Conservation (phyloP, 176 grass and related monocot species). For the barley (Hordeum vulgare) region MorexV3_pseudomolecules_assembly NC_058522.1:419591293-419591792, state of each 20-base stretch:
- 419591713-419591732: slow-evolving; percentile 45
- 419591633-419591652: slow-evolving; percentile 37
- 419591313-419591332: too few relatives aligned
- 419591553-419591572: not conserved
- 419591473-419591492: not conserved
- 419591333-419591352: too few relatives aligned
- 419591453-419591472: not conserved
- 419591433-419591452: not conserved
- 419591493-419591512: not conserved
- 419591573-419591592: slow-evolving; percentile 35
- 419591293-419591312: too few relatives aligned
- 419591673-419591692: not conserved
- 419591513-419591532: not conserved
- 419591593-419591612: slow-evolving; percentile 7
- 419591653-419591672: slow-evolving; percentile 26
- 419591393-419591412: too few relatives aligned
- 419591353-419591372: too few relatives aligned
- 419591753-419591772: slow-evolving; percentile 58
- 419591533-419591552: not conserved
- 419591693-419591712: slow-evolving; percentile 39
- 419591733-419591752: slow-evolving; percentile 68
- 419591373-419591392: too few relatives aligned
- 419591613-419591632: slow-evolving; percentile 52
- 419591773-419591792: slow-evolving; percentile 39
- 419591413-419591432: too few relatives aligned